A percentile compares a stretch with the other conserved stretches of the same genome.
Conservation (phyloP, 768 basidiomycete genomes). For the Collybiopsis confluens region DNA sequence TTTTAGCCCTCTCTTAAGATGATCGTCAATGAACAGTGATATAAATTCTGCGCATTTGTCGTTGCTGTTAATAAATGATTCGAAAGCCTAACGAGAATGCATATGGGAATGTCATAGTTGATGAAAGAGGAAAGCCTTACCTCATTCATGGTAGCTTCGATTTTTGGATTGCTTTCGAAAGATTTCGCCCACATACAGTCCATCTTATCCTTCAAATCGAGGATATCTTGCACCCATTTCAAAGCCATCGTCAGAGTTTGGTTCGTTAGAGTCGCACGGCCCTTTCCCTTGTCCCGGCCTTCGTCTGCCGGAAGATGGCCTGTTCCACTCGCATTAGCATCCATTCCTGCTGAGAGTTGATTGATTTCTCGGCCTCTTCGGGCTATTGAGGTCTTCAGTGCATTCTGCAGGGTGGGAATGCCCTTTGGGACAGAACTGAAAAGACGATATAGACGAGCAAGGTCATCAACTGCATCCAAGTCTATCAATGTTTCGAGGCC, state of each 20-base stretch:
- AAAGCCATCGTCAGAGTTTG: slow-evolving; percentile 63
- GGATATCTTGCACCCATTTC: slow-evolving; percentile 90
- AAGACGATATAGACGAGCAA: slow-evolving; percentile 75
- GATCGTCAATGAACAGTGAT: slow-evolving; percentile 95
- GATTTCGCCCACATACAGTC: slow-evolving; percentile 69
- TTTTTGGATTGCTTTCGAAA: slow-evolving; percentile 66
- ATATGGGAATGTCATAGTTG: not conserved
- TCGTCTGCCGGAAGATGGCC: not conserved
- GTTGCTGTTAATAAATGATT: slow-evolving; percentile 85
- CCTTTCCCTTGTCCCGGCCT: slow-evolving; percentile 39
- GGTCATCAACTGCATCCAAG: slow-evolving; percentile 66
- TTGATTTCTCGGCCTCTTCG: slow-evolving; percentile 80
- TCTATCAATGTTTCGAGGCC: slow-evolving; percentile 89
- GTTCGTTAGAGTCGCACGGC: slow-evolving; percentile 31
- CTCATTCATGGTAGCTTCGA: slow-evolving; percentile 83
- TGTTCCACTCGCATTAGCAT: slow-evolving; percentile 29
- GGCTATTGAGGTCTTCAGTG: slow-evolving; percentile 68
- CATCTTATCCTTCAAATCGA: slow-evolving; percentile 90
- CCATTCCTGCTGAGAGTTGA: slow-evolving; percentile 43
- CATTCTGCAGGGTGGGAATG: slow-evolving; percentile 54
- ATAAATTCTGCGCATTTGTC: slow-evolving; percentile 89
- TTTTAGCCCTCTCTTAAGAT: slow-evolving; percentile 91
- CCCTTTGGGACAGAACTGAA: slow-evolving; percentile 68
- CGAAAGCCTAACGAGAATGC: slow-evolving; percentile 66
- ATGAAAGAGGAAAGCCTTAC: slow-evolving; percentile 33